Evolutionary conservation across 495 filamentous ascomycete species (phyloP).

Genomic region (Paragyromitra xinjiangensis): DNA sequence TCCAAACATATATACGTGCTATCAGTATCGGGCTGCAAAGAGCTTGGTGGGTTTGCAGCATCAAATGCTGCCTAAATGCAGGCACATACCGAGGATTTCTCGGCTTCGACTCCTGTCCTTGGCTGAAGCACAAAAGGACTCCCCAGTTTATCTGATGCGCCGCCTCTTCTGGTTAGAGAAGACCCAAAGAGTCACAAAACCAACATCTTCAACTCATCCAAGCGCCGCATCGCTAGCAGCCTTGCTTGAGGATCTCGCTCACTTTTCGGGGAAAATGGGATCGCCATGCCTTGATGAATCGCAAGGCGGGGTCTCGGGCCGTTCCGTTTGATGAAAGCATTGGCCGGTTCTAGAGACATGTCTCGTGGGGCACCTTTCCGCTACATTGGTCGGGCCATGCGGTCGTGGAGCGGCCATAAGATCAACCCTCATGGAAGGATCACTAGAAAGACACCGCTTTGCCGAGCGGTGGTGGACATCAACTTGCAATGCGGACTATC

Average conservation of each 20-base stretch:
- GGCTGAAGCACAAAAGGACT: not conserved
- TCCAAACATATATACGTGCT: not conserved
- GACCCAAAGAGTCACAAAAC: not conserved
- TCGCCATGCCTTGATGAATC: not conserved
- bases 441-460: not conserved
- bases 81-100: not conserved
- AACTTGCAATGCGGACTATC: not conserved
- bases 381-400: not conserved
- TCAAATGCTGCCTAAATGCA: constrained; percentile 3
- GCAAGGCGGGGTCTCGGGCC: not conserved
- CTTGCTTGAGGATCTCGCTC: constrained; percentile 2
- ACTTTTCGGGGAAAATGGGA: not conserved
- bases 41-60: not conserved
- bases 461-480: not conserved
- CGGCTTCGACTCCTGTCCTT: constrained; percentile 22
- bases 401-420: not conserved
- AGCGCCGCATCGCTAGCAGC: constrained; percentile 22
- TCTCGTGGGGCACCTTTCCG: not conserved
- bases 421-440: no score
- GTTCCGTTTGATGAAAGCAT: not conserved
- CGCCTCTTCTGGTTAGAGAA: constrained; percentile 7
- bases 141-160: not conserved
- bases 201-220: constrained; percentile 20
- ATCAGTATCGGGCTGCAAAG: not conserved
- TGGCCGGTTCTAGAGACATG: not conserved